Evolutionary conservation across 345 rosid genomes (phyloP), one percentile per base, ranked within the genome.

Genomic region (Eucalyptus decipiens): DNA sequence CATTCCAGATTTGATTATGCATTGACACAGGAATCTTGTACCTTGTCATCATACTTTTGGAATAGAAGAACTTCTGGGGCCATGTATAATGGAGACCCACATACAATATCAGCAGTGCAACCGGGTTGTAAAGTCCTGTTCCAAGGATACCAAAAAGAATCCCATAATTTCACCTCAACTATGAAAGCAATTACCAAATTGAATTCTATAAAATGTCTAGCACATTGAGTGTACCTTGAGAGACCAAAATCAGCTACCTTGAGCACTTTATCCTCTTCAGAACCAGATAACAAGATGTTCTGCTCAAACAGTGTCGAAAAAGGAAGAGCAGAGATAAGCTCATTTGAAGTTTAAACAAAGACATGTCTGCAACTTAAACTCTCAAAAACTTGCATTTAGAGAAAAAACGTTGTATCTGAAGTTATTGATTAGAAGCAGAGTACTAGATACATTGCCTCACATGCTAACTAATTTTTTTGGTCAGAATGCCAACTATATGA

Each of bases 221-320:
- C 7, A 81, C 50, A 80, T 21, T 49, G 48, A 26, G 21, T 17
- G 14, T 93, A 96, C 98, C 98, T 93, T 88, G 96, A 91, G 50
- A 95, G 94, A 87, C 98, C 95, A 91, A 96, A 96, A 92, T 96
- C 97, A 89, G 98, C 94, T 88, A 96, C 94, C 93, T 95, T 96
- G 90, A 96, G 94, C 89, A 93, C 94, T 52, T 85, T 87, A 76
- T 94, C 93, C 60, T 86, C 90, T 86, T 92, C 94, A 54, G 90
- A 67, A 65, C 94, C 93, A 43, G 93, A 90, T 24, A 95, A 87
- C 88, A 96, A 90, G 87, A 96, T 94, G 91, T 96, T 95, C 97
- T 95, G 91, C 87, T 80, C 87, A 43, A 16, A 51, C n/a, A 6
- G 34, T 34, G 83, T 28, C 16, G 1, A 76, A 76, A 76, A 76